A percentile compares a stretch with the other conserved stretches of the same genome.
Conservation (phyloP, 805 yeast species). For the Saccharomyces paradoxus region DNA sequence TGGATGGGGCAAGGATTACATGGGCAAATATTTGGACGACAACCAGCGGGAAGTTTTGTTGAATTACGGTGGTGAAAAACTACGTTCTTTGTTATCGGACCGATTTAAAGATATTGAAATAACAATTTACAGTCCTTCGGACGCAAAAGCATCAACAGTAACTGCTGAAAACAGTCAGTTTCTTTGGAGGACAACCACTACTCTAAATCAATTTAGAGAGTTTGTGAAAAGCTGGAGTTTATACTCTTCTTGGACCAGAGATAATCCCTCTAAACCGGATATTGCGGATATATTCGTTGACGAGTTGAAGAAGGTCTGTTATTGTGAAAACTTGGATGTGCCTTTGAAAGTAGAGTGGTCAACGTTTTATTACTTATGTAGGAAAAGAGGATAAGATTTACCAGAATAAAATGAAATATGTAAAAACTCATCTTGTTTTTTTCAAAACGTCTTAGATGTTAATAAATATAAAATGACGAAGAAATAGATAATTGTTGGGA, state of each 20-base stretch:
- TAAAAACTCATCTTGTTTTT: too few species aligned
- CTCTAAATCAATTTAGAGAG: conserved; percentile 39
- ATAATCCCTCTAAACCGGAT: conserved; percentile 36
- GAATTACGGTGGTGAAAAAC: conserved; percentile 8
- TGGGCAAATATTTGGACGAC: conserved; percentile 71
- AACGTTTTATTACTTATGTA: conserved; percentile 41
- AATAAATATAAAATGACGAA: too few species aligned
- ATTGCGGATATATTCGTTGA: conserved; percentile 41
- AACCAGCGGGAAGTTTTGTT: conserved; percentile 43
- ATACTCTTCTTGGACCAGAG: conserved; percentile 48
- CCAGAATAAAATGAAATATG: not conserved
- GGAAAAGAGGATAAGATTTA: conserved; percentile 1
- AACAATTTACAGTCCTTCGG: conserved; percentile 28
- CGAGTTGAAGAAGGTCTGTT: conserved; percentile 36
- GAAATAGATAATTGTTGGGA: too few species aligned
- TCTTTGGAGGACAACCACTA: conserved; percentile 29
- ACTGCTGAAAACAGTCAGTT: conserved; percentile 21
- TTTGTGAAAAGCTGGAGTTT: conserved; percentile 63
- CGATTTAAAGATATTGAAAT: conserved; percentile 37
- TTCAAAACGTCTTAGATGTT: too few species aligned
- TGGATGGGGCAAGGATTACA: conserved; percentile 40
- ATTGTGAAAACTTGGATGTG: conserved; percentile 38
- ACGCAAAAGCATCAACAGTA: conserved; percentile 3
- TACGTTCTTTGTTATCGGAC: conserved; percentile 18
- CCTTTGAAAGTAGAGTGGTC: conserved; percentile 44